Percentiles rank a stretch among this genome's conserved stretches.
Evolutionary conservation across 495 filamentous ascomycete species (phyloP).

Genomic region (Delitschia confertaspora): DNA sequence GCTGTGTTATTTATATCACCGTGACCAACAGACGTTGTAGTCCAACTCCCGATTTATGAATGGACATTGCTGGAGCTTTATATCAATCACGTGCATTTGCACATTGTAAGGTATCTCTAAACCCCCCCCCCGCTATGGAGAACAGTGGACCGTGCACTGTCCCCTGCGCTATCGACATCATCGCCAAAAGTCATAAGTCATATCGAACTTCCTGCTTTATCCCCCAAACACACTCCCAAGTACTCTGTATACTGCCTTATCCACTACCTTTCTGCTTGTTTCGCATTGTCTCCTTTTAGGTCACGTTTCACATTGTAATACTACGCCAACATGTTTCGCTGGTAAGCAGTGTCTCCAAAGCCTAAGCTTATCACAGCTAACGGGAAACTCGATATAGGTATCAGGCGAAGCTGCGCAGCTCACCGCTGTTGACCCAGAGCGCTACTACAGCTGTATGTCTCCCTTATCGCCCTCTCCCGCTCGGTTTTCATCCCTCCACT

Average conservation of each 20-base stretch:
- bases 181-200: not conserved
- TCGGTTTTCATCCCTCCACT: not conserved
- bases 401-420: slow-evolving; percentile 67
- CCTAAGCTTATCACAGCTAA: not conserved
- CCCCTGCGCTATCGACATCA: slow-evolving; percentile 10
- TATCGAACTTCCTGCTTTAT: not conserved
- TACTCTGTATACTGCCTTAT: too few relatives aligned
- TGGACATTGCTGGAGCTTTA: too few relatives aligned
- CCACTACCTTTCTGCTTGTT: not conserved
- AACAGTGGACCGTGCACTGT: not conserved
- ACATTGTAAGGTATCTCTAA: not conserved
- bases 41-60: too few relatives aligned
- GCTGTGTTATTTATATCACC: too few relatives aligned
- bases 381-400: slow-evolving; percentile 54
- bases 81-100: not conserved
- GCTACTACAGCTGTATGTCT: slow-evolving; percentile 63
- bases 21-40: too few relatives aligned
- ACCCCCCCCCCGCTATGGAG: not conserved
- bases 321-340: slow-evolving; percentile 4
- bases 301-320: not conserved
- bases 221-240: too few relatives aligned
- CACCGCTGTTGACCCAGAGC: slow-evolving; percentile 80
- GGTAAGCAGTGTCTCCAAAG: slow-evolving; percentile 5
- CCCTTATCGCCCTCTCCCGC: not conserved
- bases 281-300: too few relatives aligned